phyloP scores from a whole-genome alignment of 2,329 filamentous ascomycete genomes.

The Colletotrichum tamarilloi region DNA sequence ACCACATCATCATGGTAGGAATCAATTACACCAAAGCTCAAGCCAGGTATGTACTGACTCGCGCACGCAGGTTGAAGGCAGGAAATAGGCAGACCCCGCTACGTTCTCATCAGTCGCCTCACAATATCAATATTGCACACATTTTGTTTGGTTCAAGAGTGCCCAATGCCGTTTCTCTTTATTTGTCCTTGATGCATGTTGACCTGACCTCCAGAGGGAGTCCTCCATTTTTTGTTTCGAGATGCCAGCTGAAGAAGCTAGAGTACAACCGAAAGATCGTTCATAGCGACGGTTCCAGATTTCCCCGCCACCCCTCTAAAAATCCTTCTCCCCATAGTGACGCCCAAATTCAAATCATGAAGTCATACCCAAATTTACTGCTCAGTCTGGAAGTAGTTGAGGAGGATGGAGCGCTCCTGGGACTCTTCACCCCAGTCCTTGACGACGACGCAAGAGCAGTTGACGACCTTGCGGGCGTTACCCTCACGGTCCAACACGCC shows the following conservation, averaged over 20 bases:
- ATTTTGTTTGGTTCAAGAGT: slow-evolving; percentile 31
- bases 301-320: slow-evolving; percentile 33
- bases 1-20: slow-evolving; percentile 82
- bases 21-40: not conserved
- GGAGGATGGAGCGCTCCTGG: slow-evolving; percentile 97
- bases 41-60: slow-evolving; percentile 1
- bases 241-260: slow-evolving; percentile 60
- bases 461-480: slow-evolving; percentile 99
- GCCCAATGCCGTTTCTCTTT: slow-evolving; percentile 36
- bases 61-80: slow-evolving; percentile 52
- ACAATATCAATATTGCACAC: not conserved
- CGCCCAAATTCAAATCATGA: slow-evolving; percentile 44
- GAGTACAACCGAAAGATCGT: slow-evolving; percentile 56
- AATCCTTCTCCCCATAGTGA: slow-evolving; percentile 38
- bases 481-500: slow-evolving; percentile 99
- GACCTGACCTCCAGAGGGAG: slow-evolving; percentile 45
- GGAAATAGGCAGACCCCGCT: slow-evolving; percentile 44
- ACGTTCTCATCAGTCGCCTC: not conserved
- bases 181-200: slow-evolving; percentile 46
- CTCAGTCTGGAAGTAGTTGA: slow-evolving; percentile 99
- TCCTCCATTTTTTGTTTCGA: slow-evolving; percentile 48
- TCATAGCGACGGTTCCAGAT: slow-evolving; percentile 29
- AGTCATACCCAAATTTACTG: slow-evolving; percentile 60
- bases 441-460: slow-evolving; percentile 99
- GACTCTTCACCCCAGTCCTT: slow-evolving; percentile 99